phyloP scores from a whole-genome alignment of 345 rosid genomes.

The Salix udensis region DNA sequence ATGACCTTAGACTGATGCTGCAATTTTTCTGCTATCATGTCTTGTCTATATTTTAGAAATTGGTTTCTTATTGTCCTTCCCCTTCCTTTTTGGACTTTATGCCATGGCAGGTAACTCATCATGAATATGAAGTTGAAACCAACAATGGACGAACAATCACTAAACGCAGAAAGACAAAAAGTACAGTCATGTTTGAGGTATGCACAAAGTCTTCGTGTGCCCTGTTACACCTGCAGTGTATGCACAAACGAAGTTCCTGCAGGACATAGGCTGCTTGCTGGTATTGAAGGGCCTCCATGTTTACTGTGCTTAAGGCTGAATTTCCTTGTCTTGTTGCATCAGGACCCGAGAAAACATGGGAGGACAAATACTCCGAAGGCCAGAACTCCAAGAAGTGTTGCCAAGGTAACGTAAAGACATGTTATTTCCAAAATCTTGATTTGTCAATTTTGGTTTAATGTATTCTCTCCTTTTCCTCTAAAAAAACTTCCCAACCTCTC shows the following conservation, averaged over 20 bases:
- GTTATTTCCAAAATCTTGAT: neutral
- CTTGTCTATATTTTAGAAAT: neutral
- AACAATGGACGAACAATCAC: slow-evolving; percentile 57
- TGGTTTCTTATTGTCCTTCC: neutral
- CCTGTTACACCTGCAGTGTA: neutral
- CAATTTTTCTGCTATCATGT: neutral
- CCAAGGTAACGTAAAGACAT: slow-evolving; percentile 43
- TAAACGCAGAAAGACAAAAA: slow-evolving; percentile 62
- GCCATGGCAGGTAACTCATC: slow-evolving; percentile 58
- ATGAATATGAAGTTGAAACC: slow-evolving; percentile 70
- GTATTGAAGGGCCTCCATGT: neutral
- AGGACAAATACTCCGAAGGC: slow-evolving; percentile 51
- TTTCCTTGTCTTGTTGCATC: slow-evolving; percentile 21
- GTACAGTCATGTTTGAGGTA: slow-evolving; percentile 79
- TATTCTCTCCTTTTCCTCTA: neutral
- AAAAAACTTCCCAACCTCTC: neutral
- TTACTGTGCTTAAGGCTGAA: slow-evolving; percentile 8
- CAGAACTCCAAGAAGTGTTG: slow-evolving; percentile 39
- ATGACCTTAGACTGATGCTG: neutral
- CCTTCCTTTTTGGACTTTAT: slow-evolving; percentile 3
- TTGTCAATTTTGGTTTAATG: neutral
- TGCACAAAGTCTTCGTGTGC: slow-evolving; percentile 5
- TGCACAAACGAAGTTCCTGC: neutral
- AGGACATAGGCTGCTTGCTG: neutral
- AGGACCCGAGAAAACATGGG: slow-evolving; percentile 61